These are phyloP conservation scores for Suillus alpinus DNA, from an alignment of 768 basidiomycete genomes.

Conservation along the genomic window DNA sequence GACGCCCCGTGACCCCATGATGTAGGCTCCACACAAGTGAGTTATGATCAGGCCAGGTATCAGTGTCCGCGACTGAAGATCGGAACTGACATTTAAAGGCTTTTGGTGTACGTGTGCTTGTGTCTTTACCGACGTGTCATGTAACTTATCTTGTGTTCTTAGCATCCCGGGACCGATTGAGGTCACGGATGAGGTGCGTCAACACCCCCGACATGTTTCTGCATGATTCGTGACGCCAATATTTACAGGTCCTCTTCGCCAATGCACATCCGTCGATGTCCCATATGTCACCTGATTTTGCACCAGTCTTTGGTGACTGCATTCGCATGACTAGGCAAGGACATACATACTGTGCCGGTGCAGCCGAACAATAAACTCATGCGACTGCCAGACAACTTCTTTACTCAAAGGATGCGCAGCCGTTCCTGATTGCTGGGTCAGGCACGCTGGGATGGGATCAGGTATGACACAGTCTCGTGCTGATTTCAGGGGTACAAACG, in stretches of 20 bases:
- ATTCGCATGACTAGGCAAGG: constrained; percentile 74
- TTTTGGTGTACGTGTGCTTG: constrained; percentile 41
- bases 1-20: constrained; percentile 3
- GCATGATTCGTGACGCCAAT: background rate
- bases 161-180: constrained; percentile 69
- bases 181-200: constrained; percentile 52
- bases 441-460: constrained; percentile 98
- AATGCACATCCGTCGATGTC: constrained; percentile 92
- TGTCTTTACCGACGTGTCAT: background rate
- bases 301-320: constrained; percentile 84
- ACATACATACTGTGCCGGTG: constrained; percentile 15
- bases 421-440: constrained; percentile 90
- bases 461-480: constrained; percentile 35
- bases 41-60: constrained; percentile 12
- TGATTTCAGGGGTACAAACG: background rate
- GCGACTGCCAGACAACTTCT: constrained; percentile 60
- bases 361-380: background rate
- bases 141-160: constrained; percentile 10
- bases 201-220: background rate
- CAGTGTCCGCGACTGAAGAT: constrained; percentile 20
- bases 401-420: constrained; percentile 76
- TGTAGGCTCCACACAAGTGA: constrained; percentile 51
- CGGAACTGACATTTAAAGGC: constrained; percentile 31
- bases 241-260: constrained; percentile 73
- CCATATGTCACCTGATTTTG: constrained; percentile 87